phyloP scores from a whole-genome alignment of 2,329 filamentous ascomycete species.

The Grosmannia penicillata region DNA sequence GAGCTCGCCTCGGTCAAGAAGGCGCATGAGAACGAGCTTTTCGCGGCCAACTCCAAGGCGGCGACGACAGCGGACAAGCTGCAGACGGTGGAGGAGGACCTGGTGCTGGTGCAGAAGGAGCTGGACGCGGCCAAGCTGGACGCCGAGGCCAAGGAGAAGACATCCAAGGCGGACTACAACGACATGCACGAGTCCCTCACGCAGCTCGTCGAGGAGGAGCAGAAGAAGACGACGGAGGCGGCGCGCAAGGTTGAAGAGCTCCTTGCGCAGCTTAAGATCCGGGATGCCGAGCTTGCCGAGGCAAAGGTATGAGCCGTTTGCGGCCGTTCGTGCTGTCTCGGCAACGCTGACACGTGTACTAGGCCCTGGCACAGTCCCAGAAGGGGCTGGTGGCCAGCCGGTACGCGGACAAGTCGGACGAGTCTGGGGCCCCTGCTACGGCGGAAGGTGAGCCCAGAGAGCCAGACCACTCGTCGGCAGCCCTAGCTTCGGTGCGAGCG shows the following conservation, averaged over 20 bases:
- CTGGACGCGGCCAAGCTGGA: conserved; percentile 32
- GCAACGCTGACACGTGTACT: conserved; percentile 20
- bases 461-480: conserved; percentile 45
- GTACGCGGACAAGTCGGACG: conserved; percentile 27
- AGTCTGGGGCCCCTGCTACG: conserved; percentile 18
- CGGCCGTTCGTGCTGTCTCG: background rate
- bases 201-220: conserved; percentile 42
- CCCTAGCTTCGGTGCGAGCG: conserved; percentile 50
- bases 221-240: conserved; percentile 24
- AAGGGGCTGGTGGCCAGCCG: conserved; percentile 40
- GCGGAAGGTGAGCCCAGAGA: conserved; percentile 45
- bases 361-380: conserved; percentile 25
- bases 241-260: conserved; percentile 34
- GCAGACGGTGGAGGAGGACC: conserved; percentile 24
- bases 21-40: conserved; percentile 19
- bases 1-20: conserved; percentile 34
- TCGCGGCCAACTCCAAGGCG: conserved; percentile 20
- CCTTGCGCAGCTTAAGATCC: conserved; percentile 43
- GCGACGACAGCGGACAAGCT: conserved; percentile 23
- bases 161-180: conserved; percentile 42
- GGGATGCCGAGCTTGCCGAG: conserved; percentile 49
- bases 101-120: conserved; percentile 35
- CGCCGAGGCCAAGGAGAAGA: conserved; percentile 33
- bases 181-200: conserved; percentile 50
- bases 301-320: conserved; percentile 30